Evolutionary conservation across 371 early-diverging fungal genomes (phyloP).

Genomic region (Synchytrium microbalum): DNA sequence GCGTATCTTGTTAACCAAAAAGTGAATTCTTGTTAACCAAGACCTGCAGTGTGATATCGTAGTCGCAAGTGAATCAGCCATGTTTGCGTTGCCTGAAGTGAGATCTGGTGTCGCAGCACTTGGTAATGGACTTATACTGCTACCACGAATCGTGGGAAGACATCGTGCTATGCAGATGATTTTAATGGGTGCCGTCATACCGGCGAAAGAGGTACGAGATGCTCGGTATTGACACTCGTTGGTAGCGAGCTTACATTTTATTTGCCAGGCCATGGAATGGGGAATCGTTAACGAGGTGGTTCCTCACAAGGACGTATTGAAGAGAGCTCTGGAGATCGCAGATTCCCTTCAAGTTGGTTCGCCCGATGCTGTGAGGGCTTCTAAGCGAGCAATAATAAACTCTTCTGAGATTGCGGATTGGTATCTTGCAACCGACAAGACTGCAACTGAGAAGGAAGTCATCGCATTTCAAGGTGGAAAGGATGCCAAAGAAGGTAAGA

Average conservation of each 20-base stretch:
- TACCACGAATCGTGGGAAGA: not conserved
- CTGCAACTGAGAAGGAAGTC: too few species aligned
- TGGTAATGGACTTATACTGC: not conserved
- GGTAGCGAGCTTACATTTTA: too few species aligned
- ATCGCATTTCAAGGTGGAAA: too few species aligned
- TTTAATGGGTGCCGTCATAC: not conserved
- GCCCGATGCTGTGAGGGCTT: constrained; percentile 6
- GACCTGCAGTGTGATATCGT: constrained; percentile 7
- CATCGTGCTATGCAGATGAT: constrained; percentile 7
- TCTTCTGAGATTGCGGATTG: too few species aligned
- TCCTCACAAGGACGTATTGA: not conserved
- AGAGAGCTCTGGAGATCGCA: constrained; percentile 3
- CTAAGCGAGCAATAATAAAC: too few species aligned
- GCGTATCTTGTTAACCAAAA: too few species aligned
- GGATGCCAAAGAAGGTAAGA: too few species aligned
- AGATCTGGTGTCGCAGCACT: constrained; percentile 2
- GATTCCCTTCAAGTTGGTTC: not conserved
- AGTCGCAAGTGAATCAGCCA: constrained; percentile 1
- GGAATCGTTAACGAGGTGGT: constrained; percentile 9
- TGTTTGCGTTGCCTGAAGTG: constrained; percentile 6
- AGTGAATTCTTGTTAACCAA: too few species aligned
- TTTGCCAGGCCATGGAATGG: constrained; percentile 5
- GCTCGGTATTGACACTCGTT: too few species aligned
- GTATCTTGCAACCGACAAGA: too few species aligned
- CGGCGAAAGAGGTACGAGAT: constrained; percentile 4